A percentile compares a stretch with the other conserved stretches of the same genome.
phyloP scores from a whole-genome alignment of 2,329 filamentous ascomycete genomes.

The Aspergillus novoparasiticus region DNA sequence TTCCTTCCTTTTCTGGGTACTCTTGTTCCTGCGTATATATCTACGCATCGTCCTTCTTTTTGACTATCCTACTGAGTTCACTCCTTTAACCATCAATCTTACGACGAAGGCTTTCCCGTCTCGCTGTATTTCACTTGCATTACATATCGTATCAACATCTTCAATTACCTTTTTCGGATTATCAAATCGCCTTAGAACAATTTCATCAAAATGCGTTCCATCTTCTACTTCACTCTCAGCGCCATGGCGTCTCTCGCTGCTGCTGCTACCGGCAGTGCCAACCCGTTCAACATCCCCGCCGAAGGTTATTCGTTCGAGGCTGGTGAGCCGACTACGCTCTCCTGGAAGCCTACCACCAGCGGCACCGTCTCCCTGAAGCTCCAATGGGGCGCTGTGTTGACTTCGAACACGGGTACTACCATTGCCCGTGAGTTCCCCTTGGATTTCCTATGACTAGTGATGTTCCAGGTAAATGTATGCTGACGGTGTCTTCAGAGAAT shows the following conservation, averaged over 20 bases:
- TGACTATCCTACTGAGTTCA: slow-evolving; percentile 10
- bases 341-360: slow-evolving; percentile 53
- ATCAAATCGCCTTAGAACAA: neutral
- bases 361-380: slow-evolving; percentile 57
- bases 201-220: slow-evolving; percentile 48
- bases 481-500: slow-evolving; percentile 36
- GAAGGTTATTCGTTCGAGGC: slow-evolving; percentile 49
- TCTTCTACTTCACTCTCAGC: slow-evolving; percentile 46
- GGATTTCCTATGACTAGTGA: neutral
- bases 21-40: slow-evolving; percentile 4
- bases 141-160: slow-evolving; percentile 9
- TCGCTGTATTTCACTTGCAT: slow-evolving; percentile 6
- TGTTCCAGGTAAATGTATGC: neutral
- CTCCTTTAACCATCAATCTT: slow-evolving; percentile 8
- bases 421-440: slow-evolving; percentile 47
- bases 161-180: neutral
- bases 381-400: slow-evolving; percentile 46
- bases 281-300: slow-evolving; percentile 52
- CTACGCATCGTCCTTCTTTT: slow-evolving; percentile 2
- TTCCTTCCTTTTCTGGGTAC: slow-evolving; percentile 16
- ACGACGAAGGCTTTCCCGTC: neutral
- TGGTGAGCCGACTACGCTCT: slow-evolving; percentile 49
- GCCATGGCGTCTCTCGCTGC: slow-evolving; percentile 48
- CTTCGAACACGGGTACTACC: slow-evolving; percentile 43
- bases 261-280: slow-evolving; percentile 41